Evolutionary conservation across 1,139 yeast genomes (phyloP), one percentile per base, ranked within the genome.

Genomic region (Saccharomyces hybrid): DNA sequence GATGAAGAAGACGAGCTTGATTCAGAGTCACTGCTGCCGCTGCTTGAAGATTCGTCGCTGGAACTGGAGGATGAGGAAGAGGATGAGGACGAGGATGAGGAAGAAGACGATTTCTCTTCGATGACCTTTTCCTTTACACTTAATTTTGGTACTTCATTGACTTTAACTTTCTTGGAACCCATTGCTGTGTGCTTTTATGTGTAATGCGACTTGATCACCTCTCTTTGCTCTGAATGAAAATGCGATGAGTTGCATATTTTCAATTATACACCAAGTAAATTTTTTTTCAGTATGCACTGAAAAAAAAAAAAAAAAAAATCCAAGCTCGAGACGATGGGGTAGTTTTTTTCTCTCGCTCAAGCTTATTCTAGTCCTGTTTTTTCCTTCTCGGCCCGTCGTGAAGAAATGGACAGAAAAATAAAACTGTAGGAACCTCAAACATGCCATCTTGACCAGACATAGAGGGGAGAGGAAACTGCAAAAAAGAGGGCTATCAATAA

Each of bases 101-200:
- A n/a, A 46, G 52, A 46, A 25, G 51, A 38, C 51, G 52, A 49
- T 32, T 53, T 52, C 52, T 51, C 49, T 53, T 60, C 62, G 47
- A 55, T 57, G 31, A 54, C 54, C 52, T 61, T 65, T 52, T 52
- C 62, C 50, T 66, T 65, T 47, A 56, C 57, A 51, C 70, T 65
- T 51, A 68, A 56, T 51, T 67, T 69, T 54, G 71, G 70, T 27
- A 63, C 59, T 50, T 56, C 56, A 30, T 55, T 60, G 20, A 56
- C 56, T 23, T 38, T 54, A 11, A 53, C 54, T 50, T 59, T 53
- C 50, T 57, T 59, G 47, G 60, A 58, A 31, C 57, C 63, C 62
- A 59, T 60, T 26, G 8, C 52, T 32, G 16, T 20, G 13, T 48
- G 1, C 25, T 28, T 3, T 26, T 46, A 23, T 38, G 26, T 26